Evolutionary conservation across 140 eudicot genomes (phyloP).

Genomic region (Cichorium intybus): DNA sequence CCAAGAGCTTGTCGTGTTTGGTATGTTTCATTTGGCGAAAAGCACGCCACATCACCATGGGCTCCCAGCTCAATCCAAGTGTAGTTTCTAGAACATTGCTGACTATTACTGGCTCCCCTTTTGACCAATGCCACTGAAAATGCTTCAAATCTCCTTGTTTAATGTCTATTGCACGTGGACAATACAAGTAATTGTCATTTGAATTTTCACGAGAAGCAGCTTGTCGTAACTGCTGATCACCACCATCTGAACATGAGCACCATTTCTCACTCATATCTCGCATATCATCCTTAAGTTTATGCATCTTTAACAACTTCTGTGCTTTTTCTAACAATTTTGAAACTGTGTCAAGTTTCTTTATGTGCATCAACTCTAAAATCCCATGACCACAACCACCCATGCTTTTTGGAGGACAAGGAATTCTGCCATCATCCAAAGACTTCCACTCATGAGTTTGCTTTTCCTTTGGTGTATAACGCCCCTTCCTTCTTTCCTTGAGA

Average conservation of each 20-base stretch:
- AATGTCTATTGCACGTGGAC: constrained; percentile 56
- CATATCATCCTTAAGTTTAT: constrained; percentile 23
- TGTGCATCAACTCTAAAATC: constrained; percentile 40
- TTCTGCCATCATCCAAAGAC: constrained; percentile 51
- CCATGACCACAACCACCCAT: constrained; percentile 66
- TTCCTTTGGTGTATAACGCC: background rate
- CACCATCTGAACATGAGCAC: constrained; percentile 46
- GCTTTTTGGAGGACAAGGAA: constrained; percentile 61
- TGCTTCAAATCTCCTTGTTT: constrained; percentile 55
- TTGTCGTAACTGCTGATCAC: constrained; percentile 33
- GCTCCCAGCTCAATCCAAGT: constrained; percentile 91
- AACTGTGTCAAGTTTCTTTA: constrained; percentile 22
- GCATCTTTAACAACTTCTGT: constrained; percentile 31
- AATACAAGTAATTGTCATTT: constrained; percentile 56
- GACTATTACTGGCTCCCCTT: constrained; percentile 83
- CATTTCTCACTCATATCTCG: constrained; percentile 23
- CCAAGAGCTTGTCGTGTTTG: constrained; percentile 39
- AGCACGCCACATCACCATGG: constrained; percentile 99
- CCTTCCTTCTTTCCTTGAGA: background rate
- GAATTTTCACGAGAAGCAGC: constrained; percentile 60
- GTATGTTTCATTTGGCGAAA: constrained; percentile 47
- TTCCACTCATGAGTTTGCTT: constrained; percentile 43
- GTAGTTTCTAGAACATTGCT: constrained; percentile 72
- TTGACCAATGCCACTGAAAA: constrained; percentile 86
- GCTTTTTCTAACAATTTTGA: constrained; percentile 38